A percentile compares a stretch with the other conserved stretches of the same genome.
These are phyloP conservation scores for Ceratocystis eucalypticola DNA, from an alignment of 2,329 filamentous ascomycete species.

Conservation along the genomic window DNA sequence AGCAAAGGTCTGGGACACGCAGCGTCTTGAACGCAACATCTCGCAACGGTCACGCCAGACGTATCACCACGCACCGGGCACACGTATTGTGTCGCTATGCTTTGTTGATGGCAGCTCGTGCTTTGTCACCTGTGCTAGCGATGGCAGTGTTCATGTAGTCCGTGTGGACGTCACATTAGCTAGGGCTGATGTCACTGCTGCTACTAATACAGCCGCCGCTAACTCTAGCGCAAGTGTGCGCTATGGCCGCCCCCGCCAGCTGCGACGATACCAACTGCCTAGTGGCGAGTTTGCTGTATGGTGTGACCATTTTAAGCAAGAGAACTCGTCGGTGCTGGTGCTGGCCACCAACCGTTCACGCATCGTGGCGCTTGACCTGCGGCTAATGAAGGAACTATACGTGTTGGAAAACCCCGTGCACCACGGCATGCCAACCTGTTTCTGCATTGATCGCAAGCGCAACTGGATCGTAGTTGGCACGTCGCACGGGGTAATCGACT, in stretches of 20 bases:
- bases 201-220: neutral
- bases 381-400: constrained; percentile 73
- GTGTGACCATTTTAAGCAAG: constrained; percentile 81
- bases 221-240: constrained; percentile 40
- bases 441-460: constrained; percentile 71
- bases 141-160: constrained; percentile 82
- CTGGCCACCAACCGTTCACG: constrained; percentile 77
- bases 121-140: constrained; percentile 78
- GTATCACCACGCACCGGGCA: constrained; percentile 57
- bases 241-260: constrained; percentile 62
- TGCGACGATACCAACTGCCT: constrained; percentile 70
- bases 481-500: constrained; percentile 77
- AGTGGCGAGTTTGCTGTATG: constrained; percentile 67
- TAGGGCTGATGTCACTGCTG: neutral
- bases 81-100: constrained; percentile 66
- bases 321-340: constrained; percentile 65
- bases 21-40: constrained; percentile 78
- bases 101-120: constrained; percentile 92
- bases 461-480: constrained; percentile 90
- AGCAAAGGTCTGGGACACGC: constrained; percentile 88
- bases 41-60: constrained; percentile 77
- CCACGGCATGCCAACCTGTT: constrained; percentile 82
- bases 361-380: constrained; percentile 71
- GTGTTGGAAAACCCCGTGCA: constrained; percentile 75
- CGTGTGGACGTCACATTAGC: constrained; percentile 47